A percentile compares a stretch with the other conserved stretches of the same genome.
phyloP scores from a whole-genome alignment of 805 yeast species.

The Kazachstania psychrophila region DNA sequence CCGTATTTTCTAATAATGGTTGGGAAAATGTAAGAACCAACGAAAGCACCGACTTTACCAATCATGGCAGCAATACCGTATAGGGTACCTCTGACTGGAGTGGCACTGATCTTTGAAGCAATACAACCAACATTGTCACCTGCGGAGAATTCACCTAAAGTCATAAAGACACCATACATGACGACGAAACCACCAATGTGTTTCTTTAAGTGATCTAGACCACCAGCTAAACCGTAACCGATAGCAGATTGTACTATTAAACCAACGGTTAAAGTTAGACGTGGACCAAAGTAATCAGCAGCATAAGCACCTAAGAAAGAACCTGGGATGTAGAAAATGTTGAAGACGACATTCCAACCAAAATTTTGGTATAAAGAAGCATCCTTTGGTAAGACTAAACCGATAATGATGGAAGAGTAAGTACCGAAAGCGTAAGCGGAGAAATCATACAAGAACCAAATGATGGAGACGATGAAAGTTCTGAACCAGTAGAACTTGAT shows the following conservation, averaged over 20 bases:
- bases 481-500: constrained; percentile 82
- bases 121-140: constrained; percentile 87
- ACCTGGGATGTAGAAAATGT: constrained; percentile 85
- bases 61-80: constrained; percentile 87
- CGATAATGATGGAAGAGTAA: constrained; percentile 65
- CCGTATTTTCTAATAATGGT: constrained; percentile 60
- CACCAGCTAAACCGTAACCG: constrained; percentile 78
- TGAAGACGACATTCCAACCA: constrained; percentile 89
- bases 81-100: constrained; percentile 83
- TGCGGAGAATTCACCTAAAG: constrained; percentile 89
- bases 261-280: constrained; percentile 65
- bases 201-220: constrained; percentile 43
- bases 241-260: constrained; percentile 62
- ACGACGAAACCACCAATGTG: constrained; percentile 75
- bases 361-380: constrained; percentile 61
- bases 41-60: constrained; percentile 90
- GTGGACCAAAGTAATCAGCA: constrained; percentile 88
- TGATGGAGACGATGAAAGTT: constrained; percentile 53
- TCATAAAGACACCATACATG: constrained; percentile 76
- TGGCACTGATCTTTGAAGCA: constrained; percentile 78
- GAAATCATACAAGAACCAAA: constrained; percentile 92
- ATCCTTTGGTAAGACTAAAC: constrained; percentile 45
- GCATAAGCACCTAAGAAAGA: constrained; percentile 75
- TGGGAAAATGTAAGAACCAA: constrained; percentile 85
- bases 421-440: constrained; percentile 81